Conservation (phyloP, 1,139 yeast species). For the Suhomyces panamericanus region DNA sequence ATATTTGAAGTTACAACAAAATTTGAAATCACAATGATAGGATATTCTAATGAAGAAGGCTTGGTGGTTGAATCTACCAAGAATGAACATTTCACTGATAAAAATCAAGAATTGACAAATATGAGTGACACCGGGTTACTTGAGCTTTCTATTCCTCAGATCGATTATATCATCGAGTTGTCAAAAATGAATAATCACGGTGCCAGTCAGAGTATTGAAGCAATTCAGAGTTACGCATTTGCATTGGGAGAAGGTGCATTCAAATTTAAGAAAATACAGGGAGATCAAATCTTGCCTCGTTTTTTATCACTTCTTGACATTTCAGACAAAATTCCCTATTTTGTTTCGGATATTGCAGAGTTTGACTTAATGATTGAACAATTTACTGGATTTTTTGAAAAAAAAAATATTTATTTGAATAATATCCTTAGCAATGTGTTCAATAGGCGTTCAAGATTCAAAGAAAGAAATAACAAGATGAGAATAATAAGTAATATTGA, state of each 20-base stretch:
- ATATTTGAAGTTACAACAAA: slow-evolving; percentile 23
- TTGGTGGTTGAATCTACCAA: no score
- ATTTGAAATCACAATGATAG: neutral
- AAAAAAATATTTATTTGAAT: slow-evolving; percentile 25
- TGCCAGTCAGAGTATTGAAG: slow-evolving; percentile 15
- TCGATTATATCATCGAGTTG: neutral
- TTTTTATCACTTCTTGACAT: slow-evolving; percentile 30
- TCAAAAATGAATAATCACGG: neutral
- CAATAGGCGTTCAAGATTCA: slow-evolving; percentile 8
- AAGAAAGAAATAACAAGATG: neutral
- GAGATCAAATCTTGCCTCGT: slow-evolving; percentile 1
- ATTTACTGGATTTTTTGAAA: slow-evolving; percentile 35
- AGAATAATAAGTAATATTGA: slow-evolving; percentile 12
- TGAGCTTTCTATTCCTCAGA: neutral
- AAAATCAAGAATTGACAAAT: no score
- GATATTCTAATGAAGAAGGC: neutral
- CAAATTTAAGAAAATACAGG: slow-evolving; percentile 10
- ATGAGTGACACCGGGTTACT: neutral
- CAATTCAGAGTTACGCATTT: slow-evolving; percentile 34
- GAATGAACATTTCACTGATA: neutral
- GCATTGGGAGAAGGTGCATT: slow-evolving; percentile 29
- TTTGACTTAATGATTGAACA: slow-evolving; percentile 54
- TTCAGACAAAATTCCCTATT: slow-evolving; percentile 23
- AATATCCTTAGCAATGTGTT: slow-evolving; percentile 14
- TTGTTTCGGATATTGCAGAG: slow-evolving; percentile 38